Percentiles rank a stretch among this genome's conserved stretches.
These are phyloP conservation scores for Tulasnella sp. DNA, from an alignment of 768 basidiomycete species.

Conservation along the genomic window DNA sequence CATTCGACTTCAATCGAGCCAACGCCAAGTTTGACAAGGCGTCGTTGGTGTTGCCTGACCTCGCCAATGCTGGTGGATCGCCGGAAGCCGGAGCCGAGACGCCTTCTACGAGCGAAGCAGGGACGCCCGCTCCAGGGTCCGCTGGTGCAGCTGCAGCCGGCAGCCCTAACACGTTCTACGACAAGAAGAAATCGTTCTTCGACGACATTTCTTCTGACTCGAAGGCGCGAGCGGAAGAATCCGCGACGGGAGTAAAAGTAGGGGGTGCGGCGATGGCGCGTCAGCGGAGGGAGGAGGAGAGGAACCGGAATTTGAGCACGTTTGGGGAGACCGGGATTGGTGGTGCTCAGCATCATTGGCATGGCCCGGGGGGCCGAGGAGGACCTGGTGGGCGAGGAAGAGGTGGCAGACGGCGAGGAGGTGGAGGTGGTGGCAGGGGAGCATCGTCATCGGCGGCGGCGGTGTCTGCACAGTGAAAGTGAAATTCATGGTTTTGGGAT, in stretches of 20 bases:
- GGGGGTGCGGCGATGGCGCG: constrained; percentile 56
- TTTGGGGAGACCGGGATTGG: constrained; percentile 86
- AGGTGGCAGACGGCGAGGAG: constrained; percentile 23
- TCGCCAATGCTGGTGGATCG: constrained; percentile 41
- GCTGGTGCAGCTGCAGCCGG: background rate
- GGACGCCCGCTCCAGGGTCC: constrained; percentile 38
- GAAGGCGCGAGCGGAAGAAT: constrained; percentile 39
- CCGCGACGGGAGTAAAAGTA: constrained; percentile 40
- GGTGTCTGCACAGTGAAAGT: background rate
- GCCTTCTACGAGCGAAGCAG: background rate
- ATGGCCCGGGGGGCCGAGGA: constrained; percentile 7
- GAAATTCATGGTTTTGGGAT: too few species aligned
- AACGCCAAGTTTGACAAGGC: constrained; percentile 84
- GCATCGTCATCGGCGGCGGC: constrained; percentile 7
- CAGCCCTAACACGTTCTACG: constrained; percentile 38
- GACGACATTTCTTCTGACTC: constrained; percentile 59
- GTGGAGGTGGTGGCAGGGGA: background rate
- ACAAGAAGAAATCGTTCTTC: constrained; percentile 71
- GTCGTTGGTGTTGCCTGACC: constrained; percentile 49
- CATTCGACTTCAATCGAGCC: constrained; percentile 79
- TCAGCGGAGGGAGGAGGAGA: constrained; percentile 77
- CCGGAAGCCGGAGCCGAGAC: constrained; percentile 8
- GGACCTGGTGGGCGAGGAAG: constrained; percentile 12
- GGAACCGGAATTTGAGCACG: constrained; percentile 82
- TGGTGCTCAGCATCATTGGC: constrained; percentile 44